A percentile compares a stretch with the other conserved stretches of the same genome.
phyloP scores from a whole-genome alignment of 371 early-diverging fungal genomes.

The Mortierella sp. region DNA sequence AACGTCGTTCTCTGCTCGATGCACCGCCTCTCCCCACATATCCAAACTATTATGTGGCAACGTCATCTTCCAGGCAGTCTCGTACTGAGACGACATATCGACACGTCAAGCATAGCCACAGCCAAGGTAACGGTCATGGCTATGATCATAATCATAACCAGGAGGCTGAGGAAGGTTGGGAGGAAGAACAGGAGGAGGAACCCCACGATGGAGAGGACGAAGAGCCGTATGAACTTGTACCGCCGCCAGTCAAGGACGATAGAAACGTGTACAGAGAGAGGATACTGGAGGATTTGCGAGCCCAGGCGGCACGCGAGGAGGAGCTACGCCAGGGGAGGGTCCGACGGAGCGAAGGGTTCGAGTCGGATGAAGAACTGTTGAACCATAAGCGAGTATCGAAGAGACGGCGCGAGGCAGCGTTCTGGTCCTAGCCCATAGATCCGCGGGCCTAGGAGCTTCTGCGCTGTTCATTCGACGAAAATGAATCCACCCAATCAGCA shows the following conservation, averaged over 20 bases:
- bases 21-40: conserved; percentile 20
- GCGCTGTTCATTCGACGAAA: too few species aligned
- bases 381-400: not conserved
- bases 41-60: conserved; percentile 21
- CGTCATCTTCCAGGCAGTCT: conserved; percentile 2
- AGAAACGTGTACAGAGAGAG: conserved; percentile 1
- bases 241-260: not conserved
- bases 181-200: not conserved
- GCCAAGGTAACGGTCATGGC: too few species aligned
- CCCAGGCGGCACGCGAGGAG: conserved; percentile 24
- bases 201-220: not conserved
- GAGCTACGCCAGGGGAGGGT: conserved; percentile 7
- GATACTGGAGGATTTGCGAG: conserved; percentile 12
- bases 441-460: too few species aligned
- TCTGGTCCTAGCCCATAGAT: too few species aligned
- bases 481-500: too few species aligned
- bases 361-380: not conserved
- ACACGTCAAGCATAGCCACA: too few species aligned
- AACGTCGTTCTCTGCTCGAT: conserved; percentile 11
- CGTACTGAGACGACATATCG: not conserved
- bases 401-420: not conserved
- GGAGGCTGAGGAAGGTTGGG: not conserved
- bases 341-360: not conserved
- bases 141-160: not conserved
- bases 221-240: too few species aligned